Percentiles rank a stretch among this genome's conserved stretches.
Evolutionary conservation across 805 yeast genomes (phyloP).

Genomic region (Myxozyma vanderwaltii): DNA sequence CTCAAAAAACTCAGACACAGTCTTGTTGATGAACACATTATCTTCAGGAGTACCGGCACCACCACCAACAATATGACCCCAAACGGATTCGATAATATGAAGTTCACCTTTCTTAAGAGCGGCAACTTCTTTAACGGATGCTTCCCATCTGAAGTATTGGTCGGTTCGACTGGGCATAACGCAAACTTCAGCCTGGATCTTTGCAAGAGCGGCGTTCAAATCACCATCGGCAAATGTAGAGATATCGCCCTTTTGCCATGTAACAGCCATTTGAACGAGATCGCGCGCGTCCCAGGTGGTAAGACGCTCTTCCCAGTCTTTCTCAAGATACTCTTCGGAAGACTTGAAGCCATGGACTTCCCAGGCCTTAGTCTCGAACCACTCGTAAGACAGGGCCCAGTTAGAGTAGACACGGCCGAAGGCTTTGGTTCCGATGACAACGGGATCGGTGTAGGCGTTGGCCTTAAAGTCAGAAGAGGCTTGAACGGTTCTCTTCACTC

Average conservation of each 20-base stretch:
- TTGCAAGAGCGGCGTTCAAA: conserved; percentile 23
- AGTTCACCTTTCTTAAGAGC: conserved; percentile 28
- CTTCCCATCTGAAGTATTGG: conserved; percentile 33
- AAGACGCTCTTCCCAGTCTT: conserved; percentile 32
- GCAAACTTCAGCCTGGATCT: conserved; percentile 29
- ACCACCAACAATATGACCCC: conserved; percentile 35
- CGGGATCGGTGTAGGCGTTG: conserved; percentile 29
- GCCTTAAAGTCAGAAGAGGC: conserved; percentile 31
- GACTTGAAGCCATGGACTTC: conserved; percentile 30
- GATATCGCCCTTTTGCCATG: conserved; percentile 35
- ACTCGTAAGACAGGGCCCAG: conserved; percentile 34
- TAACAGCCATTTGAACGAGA: conserved; percentile 31
- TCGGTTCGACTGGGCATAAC: conserved; percentile 33
- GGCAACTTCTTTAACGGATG: conserved; percentile 28
- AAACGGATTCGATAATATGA: conserved; percentile 30
- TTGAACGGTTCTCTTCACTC: conserved; percentile 28
- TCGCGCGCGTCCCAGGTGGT: conserved; percentile 33
- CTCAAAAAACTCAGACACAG: conserved; percentile 22
- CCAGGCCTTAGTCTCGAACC: conserved; percentile 34
- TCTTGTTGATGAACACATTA: conserved; percentile 26
- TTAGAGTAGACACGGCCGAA: conserved; percentile 35
- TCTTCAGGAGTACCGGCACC: conserved; percentile 31
- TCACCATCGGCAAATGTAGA: conserved; percentile 31
- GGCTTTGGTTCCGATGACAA: conserved; percentile 28
- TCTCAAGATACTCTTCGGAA: conserved; percentile 27